phyloP scores from a whole-genome alignment of 129 eudicot genomes.

The Cynara cardunculus region DNA sequence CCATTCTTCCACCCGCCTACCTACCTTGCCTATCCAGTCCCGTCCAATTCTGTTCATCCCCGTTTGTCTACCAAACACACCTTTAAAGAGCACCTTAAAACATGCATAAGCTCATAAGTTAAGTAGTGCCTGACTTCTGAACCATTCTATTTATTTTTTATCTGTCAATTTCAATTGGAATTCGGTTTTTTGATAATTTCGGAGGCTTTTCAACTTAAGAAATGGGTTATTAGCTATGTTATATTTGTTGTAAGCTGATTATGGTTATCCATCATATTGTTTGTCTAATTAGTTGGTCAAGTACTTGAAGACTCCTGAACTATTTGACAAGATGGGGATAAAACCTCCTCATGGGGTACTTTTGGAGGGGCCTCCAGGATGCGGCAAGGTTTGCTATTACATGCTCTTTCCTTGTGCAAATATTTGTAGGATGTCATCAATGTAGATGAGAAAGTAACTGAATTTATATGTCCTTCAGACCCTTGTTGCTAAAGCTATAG shows the following conservation, averaged over 20 bases:
- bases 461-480: conserved; percentile 40
- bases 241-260: conserved; percentile 6
- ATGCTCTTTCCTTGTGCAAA: conserved; percentile 12
- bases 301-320: conserved; percentile 83
- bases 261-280: neutral
- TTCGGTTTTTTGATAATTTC: neutral
- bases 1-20: neutral
- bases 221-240: conserved; percentile 1
- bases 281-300: conserved; percentile 56
- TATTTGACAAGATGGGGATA: conserved; percentile 81
- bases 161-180: neutral
- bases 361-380: conserved; percentile 97
- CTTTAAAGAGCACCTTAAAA: neutral
- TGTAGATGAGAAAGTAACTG: neutral
- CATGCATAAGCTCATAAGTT: neutral
- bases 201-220: neutral
- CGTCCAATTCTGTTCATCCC: neutral
- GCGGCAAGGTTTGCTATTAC: conserved; percentile 65
- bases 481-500: conserved; percentile 92
- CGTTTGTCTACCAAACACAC: neutral
- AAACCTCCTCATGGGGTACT: conserved; percentile 98
- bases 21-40: neutral
- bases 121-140: neutral
- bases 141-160: neutral
- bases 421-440: neutral